These are phyloP conservation scores for Ajuga reptans DNA, from an alignment of 305 asterid genomes.

Conservation along the genomic window DNA sequence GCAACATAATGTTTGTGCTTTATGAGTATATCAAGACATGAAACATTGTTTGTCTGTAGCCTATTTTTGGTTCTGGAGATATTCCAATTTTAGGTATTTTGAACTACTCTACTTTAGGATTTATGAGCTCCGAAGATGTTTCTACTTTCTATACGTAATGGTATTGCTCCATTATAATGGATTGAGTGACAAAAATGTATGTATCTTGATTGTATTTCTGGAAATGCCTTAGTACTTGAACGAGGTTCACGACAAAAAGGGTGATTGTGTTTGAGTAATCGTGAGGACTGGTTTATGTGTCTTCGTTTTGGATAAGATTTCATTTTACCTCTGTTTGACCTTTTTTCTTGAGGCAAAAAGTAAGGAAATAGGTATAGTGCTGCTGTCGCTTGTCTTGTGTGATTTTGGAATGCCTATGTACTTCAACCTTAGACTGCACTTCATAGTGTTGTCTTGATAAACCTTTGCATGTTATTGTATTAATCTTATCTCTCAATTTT, in stretches of 20 bases:
- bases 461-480: not conserved
- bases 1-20: not conserved
- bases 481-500: not conserved
- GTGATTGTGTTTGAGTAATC: not conserved
- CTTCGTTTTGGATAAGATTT: not conserved
- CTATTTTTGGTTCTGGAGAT: not conserved
- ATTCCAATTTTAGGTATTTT: not conserved
- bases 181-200: constrained; percentile 4
- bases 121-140: constrained; percentile 1
- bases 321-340: not conserved
- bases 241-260: not conserved
- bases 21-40: not conserved
- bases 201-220: not conserved
- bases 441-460: not conserved
- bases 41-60: not conserved
- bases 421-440: not conserved
- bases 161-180: not conserved
- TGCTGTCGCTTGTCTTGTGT: not conserved
- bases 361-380: not conserved
- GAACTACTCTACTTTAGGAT: not conserved
- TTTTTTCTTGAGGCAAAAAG: not conserved
- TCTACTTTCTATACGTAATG: not conserved
- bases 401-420: not conserved
- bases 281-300: not conserved
- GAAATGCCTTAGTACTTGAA: not conserved